Conservation (phyloP, 805 yeast genomes). For the Kodamaea leandrae region DNA sequence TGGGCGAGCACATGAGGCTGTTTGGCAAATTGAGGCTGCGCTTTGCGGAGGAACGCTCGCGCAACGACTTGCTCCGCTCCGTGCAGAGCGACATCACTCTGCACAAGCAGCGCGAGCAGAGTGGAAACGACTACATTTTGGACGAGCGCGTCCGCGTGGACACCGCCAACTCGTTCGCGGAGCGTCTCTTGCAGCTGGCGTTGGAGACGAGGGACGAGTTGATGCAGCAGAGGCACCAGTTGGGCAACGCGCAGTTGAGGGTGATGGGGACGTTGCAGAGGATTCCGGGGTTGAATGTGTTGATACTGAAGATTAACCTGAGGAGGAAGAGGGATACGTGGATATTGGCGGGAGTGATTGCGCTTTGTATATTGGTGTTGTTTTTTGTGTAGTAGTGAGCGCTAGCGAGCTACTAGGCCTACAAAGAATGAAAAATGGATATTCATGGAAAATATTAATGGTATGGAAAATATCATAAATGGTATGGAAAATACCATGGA, state of each 20-base stretch:
- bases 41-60: constrained; percentile 71
- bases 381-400: constrained; percentile 34
- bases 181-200: constrained; percentile 78
- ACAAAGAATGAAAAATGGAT: background rate
- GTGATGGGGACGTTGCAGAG: constrained; percentile 59
- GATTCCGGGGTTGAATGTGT: constrained; percentile 79
- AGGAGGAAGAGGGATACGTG: constrained; percentile 85
- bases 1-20: constrained; percentile 66
- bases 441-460: no score
- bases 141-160: constrained; percentile 76
- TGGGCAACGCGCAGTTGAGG: constrained; percentile 62
- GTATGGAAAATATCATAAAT: no score
- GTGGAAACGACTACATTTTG: constrained; percentile 63
- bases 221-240: constrained; percentile 60
- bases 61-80: constrained; percentile 67
- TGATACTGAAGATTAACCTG: constrained; percentile 79
- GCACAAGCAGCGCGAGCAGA: constrained; percentile 45
- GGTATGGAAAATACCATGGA: no score
- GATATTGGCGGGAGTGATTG: constrained; percentile 72
- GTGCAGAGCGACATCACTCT: constrained; percentile 79
- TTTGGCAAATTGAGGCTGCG: constrained; percentile 56
- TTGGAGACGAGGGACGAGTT: constrained; percentile 87
- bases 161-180: constrained; percentile 71
- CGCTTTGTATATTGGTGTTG: constrained; percentile 67
- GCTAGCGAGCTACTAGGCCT: no score